phyloP scores from a whole-genome alignment of 331 rosid species.

The Erythrophleum ivorense region DNA sequence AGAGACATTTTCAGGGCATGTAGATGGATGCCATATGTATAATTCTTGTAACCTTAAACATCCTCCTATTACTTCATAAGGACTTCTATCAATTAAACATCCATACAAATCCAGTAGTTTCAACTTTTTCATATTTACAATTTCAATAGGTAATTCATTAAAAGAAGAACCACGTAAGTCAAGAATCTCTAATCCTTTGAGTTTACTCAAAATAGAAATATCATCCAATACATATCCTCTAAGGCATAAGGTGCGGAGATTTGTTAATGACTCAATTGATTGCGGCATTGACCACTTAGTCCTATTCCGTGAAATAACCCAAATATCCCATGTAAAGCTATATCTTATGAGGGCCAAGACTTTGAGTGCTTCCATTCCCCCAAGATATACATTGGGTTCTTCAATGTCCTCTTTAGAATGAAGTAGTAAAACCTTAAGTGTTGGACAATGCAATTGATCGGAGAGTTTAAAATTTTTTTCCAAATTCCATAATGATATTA shows the following conservation, averaged over 20 bases:
- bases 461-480: too few species aligned
- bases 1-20: not conserved
- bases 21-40: not conserved
- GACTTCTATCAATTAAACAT: not conserved
- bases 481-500: too few species aligned
- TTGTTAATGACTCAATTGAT: not conserved
- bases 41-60: slow-evolving; percentile 6
- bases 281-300: not conserved
- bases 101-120: not conserved
- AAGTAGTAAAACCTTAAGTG: too few species aligned
- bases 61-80: not conserved
- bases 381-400: not conserved
- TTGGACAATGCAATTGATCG: too few species aligned
- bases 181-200: not conserved
- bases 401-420: not conserved
- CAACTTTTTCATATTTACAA: not conserved
- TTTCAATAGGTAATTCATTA: not conserved
- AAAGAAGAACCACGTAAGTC: not conserved
- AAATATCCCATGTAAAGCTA: not conserved
- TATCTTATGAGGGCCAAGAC: not conserved
- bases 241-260: not conserved
- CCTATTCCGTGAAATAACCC: accelerated
- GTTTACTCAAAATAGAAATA: not conserved
- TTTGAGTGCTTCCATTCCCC: not conserved
- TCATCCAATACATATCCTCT: not conserved